Evolutionary conservation across 495 filamentous ascomycete genomes (phyloP).

Genomic region (Neurospora sp.): DNA sequence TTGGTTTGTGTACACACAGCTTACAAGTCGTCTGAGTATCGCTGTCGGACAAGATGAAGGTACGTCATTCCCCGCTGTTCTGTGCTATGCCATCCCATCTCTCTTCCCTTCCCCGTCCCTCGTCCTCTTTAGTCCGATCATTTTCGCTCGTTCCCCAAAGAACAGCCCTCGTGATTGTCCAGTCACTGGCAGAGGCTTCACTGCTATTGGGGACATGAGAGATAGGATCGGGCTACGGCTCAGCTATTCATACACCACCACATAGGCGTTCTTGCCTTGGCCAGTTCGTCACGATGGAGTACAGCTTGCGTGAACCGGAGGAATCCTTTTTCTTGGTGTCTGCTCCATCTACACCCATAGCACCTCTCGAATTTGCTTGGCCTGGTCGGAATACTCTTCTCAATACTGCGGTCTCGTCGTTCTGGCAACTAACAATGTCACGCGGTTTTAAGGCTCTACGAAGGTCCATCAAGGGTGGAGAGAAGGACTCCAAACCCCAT

Average conservation of each 20-base stretch:
- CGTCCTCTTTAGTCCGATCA: background rate
- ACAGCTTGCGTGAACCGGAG: background rate
- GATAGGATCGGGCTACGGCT: background rate
- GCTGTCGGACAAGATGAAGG: conserved; percentile 35
- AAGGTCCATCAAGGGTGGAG: conserved; percentile 71
- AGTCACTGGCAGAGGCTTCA: background rate
- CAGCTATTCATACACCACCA: background rate
- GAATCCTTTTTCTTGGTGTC: background rate
- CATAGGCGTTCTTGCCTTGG: background rate
- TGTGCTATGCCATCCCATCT: conserved; percentile 10
- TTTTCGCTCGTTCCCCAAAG: background rate
- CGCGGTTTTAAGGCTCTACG: conserved; percentile 57
- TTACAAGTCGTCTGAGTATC: conserved; percentile 6
- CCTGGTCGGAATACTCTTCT: background rate
- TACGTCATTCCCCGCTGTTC: conserved; percentile 30
- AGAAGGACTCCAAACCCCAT: conserved; percentile 68
- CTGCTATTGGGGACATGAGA: background rate
- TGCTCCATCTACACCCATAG: background rate
- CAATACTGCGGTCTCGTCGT: background rate
- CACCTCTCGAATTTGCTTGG: background rate
- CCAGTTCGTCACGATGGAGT: background rate
- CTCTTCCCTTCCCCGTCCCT: conserved; percentile 7
- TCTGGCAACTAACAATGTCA: conserved; percentile 27
- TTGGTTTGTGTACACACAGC: conserved; percentile 3
- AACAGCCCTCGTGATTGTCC: background rate